These are phyloP conservation scores for Candida peoriensis DNA, from an alignment of 805 yeast genomes.

Conservation along the genomic window DNA sequence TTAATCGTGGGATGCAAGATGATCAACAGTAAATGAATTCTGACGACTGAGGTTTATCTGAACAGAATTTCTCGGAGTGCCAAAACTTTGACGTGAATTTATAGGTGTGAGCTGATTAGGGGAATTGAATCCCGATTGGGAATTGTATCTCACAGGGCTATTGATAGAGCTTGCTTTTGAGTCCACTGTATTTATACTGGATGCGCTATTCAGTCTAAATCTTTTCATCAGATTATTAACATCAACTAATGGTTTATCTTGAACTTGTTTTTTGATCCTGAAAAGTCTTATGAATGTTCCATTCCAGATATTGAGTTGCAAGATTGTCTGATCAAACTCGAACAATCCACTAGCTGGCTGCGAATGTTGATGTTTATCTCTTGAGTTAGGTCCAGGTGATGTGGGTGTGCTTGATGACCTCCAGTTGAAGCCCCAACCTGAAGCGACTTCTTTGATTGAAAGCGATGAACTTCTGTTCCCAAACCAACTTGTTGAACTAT, in stretches of 20 bases:
- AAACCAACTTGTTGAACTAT: slow-evolving; percentile 17
- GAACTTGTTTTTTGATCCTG: slow-evolving; percentile 35
- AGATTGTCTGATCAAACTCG: slow-evolving; percentile 16
- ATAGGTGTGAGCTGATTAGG: slow-evolving; percentile 25
- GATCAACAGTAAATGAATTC: not conserved
- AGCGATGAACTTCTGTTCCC: slow-evolving; percentile 18
- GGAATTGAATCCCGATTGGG: slow-evolving; percentile 15
- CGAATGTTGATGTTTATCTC: slow-evolving; percentile 7
- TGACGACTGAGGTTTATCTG: not conserved
- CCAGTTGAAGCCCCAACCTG: slow-evolving; percentile 33
- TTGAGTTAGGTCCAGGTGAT: slow-evolving; percentile 2
- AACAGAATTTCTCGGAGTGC: slow-evolving; percentile 20
- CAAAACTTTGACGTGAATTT: slow-evolving; percentile 23
- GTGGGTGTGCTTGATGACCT: slow-evolving; percentile 6
- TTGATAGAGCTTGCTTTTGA: slow-evolving; percentile 8
- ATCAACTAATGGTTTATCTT: slow-evolving; percentile 37
- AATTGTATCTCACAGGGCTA: slow-evolving; percentile 7
- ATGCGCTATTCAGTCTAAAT: slow-evolving; percentile 28
- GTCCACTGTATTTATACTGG: slow-evolving; percentile 19
- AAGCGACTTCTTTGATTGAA: slow-evolving; percentile 29
- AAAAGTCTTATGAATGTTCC: slow-evolving; percentile 17
- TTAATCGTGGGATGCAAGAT: too few relatives aligned
- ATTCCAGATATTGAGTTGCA: slow-evolving; percentile 19
- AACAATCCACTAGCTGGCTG: slow-evolving; percentile 9
- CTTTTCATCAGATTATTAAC: slow-evolving; percentile 35